A percentile compares a stretch with the other conserved stretches of the same genome.
Conservation (phyloP, 345 rosid species). For the Conringia planisiliqua region DNA sequence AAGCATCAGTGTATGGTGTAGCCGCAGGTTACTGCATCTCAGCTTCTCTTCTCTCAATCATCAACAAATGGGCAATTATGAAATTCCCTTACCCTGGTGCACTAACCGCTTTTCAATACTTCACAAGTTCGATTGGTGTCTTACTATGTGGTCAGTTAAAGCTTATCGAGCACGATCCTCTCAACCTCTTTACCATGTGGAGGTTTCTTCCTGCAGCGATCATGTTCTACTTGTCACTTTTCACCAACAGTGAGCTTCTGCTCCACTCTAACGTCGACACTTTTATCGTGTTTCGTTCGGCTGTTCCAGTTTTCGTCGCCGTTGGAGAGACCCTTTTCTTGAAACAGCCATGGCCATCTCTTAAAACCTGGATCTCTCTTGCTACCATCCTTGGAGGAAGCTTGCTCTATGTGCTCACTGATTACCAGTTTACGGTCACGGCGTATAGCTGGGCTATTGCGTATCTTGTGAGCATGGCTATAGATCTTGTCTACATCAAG, state of each 20-base stretch:
- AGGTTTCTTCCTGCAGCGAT: conserved; percentile 86
- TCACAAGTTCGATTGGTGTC: conserved; percentile 72
- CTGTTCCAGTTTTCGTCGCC: conserved; percentile 76
- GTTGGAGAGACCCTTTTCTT: conserved; percentile 76
- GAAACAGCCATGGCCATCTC: conserved; percentile 77
- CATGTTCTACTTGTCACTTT: conserved; percentile 76
- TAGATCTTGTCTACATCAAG: conserved; percentile 90
- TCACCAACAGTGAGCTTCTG: conserved; percentile 88
- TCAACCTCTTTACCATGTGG: conserved; percentile 76
- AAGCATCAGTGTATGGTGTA: conserved; percentile 65
- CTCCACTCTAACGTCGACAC: conserved; percentile 92
- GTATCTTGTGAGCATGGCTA: conserved; percentile 76
- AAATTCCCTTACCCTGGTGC: conserved; percentile 91
- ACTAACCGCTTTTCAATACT: conserved; percentile 88
- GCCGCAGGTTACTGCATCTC: conserved; percentile 91
- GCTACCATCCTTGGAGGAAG: conserved; percentile 89
- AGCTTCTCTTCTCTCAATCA: conserved; percentile 88
- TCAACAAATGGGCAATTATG: conserved; percentile 98
- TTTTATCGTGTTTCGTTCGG: conserved; percentile 79
- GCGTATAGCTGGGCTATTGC: conserved; percentile 80
- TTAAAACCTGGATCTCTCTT: conserved; percentile 74
- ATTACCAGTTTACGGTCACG: conserved; percentile 72
- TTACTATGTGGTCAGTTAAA: conserved; percentile 51
- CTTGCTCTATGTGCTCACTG: conserved; percentile 72
- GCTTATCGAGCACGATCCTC: conserved; percentile 58